These are phyloP conservation scores for Bretziella fagacearum DNA, from an alignment of 2,329 filamentous ascomycete genomes.

Conservation along the genomic window DNA sequence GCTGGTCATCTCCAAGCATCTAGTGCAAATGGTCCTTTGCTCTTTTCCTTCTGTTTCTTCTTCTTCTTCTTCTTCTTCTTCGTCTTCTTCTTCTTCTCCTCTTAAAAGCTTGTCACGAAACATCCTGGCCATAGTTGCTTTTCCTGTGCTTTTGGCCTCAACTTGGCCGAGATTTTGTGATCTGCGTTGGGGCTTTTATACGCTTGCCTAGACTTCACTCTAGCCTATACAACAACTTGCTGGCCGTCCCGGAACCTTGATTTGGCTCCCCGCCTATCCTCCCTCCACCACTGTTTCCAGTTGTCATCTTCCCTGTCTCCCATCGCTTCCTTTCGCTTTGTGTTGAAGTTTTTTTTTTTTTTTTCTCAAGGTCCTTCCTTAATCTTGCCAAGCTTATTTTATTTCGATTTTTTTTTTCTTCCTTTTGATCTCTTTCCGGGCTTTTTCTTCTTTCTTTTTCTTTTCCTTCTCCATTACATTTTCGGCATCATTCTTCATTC, in stretches of 20 bases:
- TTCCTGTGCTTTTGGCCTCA: too few relatives aligned
- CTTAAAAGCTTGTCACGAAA: background rate
- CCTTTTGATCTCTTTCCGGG: background rate
- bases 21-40: background rate
- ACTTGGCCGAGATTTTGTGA: too few relatives aligned
- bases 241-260: background rate
- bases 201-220: background rate
- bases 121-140: too few relatives aligned
- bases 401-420: constrained; percentile 6
- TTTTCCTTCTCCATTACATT: constrained; percentile 5
- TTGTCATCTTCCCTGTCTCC: background rate
- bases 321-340: background rate
- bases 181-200: too few relatives aligned
- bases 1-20: background rate
- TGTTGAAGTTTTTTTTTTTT: background rate
- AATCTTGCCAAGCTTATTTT: constrained; percentile 1
- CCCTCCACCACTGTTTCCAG: constrained; percentile 2
- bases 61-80: constrained; percentile 4
- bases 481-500: background rate
- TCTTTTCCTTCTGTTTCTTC: background rate
- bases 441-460: background rate
- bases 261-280: background rate
- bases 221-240: background rate
- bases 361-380: background rate
- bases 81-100: background rate